phyloP scores from a whole-genome alignment of 768 basidiomycete species.

The Boletus coccyginus region DNA sequence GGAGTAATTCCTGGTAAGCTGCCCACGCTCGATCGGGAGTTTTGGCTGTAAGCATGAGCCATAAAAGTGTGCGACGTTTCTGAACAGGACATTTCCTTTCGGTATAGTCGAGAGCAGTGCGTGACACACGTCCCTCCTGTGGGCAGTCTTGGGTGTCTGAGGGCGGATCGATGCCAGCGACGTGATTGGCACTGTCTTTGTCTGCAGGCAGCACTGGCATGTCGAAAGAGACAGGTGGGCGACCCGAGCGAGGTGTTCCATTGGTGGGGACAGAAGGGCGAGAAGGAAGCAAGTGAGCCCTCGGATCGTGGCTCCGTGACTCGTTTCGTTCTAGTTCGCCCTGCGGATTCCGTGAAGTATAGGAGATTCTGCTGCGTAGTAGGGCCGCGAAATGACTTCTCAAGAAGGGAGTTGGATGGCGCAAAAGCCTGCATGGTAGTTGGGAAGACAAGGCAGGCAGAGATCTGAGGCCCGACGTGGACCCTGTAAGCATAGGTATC shows the following conservation, averaged over 20 bases:
- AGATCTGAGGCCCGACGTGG: slow-evolving; percentile 66
- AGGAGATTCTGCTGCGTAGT: slow-evolving; percentile 3
- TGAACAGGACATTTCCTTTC: slow-evolving; percentile 20
- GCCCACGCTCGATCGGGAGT: slow-evolving; percentile 39
- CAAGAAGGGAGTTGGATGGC: slow-evolving; percentile 8
- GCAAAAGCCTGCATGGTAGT: slow-evolving; percentile 31
- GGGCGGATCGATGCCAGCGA: slow-evolving; percentile 5
- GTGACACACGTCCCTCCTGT: not conserved
- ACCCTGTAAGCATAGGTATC: slow-evolving; percentile 81
- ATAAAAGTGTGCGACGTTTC: slow-evolving; percentile 24
- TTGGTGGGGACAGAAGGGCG: not conserved
- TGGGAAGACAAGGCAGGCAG: slow-evolving; percentile 31
- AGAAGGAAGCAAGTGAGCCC: not conserved
- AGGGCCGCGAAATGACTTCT: slow-evolving; percentile 7
- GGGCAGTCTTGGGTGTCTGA: slow-evolving; percentile 7
- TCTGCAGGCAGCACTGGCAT: not conserved
- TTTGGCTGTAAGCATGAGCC: slow-evolving; percentile 33
- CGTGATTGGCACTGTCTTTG: slow-evolving; percentile 1
- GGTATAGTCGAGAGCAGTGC: not conserved
- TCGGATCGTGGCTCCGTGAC: not conserved
- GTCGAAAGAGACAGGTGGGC: not conserved
- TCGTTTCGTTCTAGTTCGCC: not conserved
- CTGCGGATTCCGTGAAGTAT: not conserved
- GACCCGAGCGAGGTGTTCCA: not conserved
- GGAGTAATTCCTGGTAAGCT: slow-evolving; percentile 39